Base-by-base conservation (phyloP, 306 rosid species). In the Quercus bicolor region DNA sequence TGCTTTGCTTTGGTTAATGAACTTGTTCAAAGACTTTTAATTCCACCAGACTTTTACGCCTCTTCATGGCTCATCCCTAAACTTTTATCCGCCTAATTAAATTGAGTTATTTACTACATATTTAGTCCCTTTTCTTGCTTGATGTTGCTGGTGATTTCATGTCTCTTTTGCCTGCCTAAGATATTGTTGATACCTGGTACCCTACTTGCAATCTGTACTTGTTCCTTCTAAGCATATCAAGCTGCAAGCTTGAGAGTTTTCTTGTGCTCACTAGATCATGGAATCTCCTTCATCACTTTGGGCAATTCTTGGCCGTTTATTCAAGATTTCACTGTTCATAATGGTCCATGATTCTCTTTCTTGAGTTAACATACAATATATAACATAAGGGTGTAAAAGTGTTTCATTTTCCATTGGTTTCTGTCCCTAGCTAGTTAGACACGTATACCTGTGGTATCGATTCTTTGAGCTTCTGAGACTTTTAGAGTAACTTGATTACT, bases 61-160 rank as follows among this genome's bases (percentile, higher is more conserved):
- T 78, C 69, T 79, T 62, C 77, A 9, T 56, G 70, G 70, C 56
- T 56, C 34, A 28, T 29, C 74, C 55, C 56, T 40, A 31, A 4
- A 20, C 74, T 45, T 21, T 71, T 61, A 33, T 73, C 66, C 69
- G 69, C 37, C 70, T 73, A 8, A 69, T 26, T 24, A 23, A 53
- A 5, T 40, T 11, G 37, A 34, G 16, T 34, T n/a, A 19, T 23
- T 68, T 24, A 57, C 4, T 48, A 48, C 3, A 48, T 51, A 12
- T 11, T 34, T n/a, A 29, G 45, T 59, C 62, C 37, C 68, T 43
- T 61, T 53, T 73, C 51, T 16, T 56, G 26, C 33, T 37, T 54
- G 48, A 28, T 72, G 82, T 68, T 70, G 72, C 68, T 65, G 71
- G 85, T 85, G 81, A 85, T 87, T 78, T 87, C 86, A 84, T 79